Base-by-base conservation (phyloP, 441 rosid species). In the Gossypium laxum region DNA sequence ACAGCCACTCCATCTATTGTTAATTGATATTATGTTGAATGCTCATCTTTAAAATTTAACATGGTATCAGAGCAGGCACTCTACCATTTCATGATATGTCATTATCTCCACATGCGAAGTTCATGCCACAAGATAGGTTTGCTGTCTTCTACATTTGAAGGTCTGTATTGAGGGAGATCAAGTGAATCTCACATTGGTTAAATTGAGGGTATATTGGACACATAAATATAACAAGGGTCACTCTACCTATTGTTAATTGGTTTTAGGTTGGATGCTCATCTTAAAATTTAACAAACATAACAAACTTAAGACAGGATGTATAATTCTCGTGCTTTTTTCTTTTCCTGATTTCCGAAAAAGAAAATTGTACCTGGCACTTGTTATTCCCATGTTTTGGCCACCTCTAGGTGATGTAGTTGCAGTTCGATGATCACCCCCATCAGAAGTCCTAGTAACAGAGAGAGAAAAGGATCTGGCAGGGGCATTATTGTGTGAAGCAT, bases 401-500 rank as follows among this genome's bases (percentile, higher is more conserved):
- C 81, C 84, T 74, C 93, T 82, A 24, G 89, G 77, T 55, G 89
- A 73, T 4, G 89, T 68, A 56, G 75, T 65, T 48, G 79, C 73
- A 70, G 72, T 30, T 48, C 78, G 84, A 19, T 75, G 85, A 69
- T 85, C 92, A 73, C 81, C 91, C 64, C 79, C 94, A 74, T 92
- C 95, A 41, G 91, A 73, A 64, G 80, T 79, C 82, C 88, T 79
- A 54, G 87, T 76, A 54, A 88, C 87, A 5, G 98, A 82, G 65
- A 92, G 76, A 62, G 96, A 87, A 54, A 82, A 86, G 5, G 96
- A 84, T 41, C 89, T 90, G 0, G 87, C 83, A 45, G 92, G 88
- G 34, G 84, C 88, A 82, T 82, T 90, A 69, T 82, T 84, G 70
- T 85, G 91, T 59, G 96, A 84, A 54, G 76, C 69, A 43, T 68